phyloP scores from a whole-genome alignment of 2,329 filamentous ascomycete genomes.

The Geosmithia morbida region DNA sequence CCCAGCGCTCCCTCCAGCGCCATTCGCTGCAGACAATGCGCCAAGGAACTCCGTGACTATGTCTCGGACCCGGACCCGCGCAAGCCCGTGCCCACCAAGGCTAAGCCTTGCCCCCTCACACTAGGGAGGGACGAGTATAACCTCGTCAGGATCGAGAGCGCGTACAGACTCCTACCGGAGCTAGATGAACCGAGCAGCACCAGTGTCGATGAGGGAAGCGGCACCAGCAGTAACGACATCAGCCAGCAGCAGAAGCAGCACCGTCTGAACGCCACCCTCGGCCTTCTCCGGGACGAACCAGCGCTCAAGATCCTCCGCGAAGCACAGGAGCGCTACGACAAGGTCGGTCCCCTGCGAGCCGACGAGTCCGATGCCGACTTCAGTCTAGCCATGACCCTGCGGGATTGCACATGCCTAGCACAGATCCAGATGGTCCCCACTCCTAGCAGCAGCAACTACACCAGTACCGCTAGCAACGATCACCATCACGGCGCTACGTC shows the following conservation, averaged over 20 bases:
- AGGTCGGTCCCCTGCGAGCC: conserved; percentile 25
- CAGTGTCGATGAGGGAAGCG: too few relatives aligned
- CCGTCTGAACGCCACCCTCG: conserved; percentile 2
- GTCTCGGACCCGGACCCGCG: conserved; percentile 17
- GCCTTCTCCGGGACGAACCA: conserved; percentile 3
- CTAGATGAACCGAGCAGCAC: conserved; percentile 11
- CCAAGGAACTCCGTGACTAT: conserved; percentile 27
- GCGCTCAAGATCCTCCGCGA: conserved; percentile 14
- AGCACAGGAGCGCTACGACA: conserved; percentile 27
- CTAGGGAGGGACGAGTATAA: conserved; percentile 37
- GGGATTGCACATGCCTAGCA: conserved; percentile 66
- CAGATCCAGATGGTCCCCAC: conserved; percentile 25
- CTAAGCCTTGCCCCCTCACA: conserved; percentile 49
- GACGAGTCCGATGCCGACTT: conserved; percentile 31
- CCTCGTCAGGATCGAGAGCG: conserved; percentile 22
- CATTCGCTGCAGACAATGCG: conserved; percentile 62
- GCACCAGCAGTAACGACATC: conserved; percentile 5
- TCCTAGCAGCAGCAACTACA: not conserved
- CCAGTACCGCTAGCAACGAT: too few relatives aligned
- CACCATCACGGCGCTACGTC: conserved; percentile 8
- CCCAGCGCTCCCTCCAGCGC: conserved; percentile 51
- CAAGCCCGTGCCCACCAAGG: conserved; percentile 16
- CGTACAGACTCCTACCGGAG: conserved; percentile 22
- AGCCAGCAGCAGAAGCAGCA: conserved; percentile 5
- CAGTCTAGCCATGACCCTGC: conserved; percentile 61